Conservation (phyloP, 768 basidiomycete genomes). For the Lactifluus volemus region DNA sequence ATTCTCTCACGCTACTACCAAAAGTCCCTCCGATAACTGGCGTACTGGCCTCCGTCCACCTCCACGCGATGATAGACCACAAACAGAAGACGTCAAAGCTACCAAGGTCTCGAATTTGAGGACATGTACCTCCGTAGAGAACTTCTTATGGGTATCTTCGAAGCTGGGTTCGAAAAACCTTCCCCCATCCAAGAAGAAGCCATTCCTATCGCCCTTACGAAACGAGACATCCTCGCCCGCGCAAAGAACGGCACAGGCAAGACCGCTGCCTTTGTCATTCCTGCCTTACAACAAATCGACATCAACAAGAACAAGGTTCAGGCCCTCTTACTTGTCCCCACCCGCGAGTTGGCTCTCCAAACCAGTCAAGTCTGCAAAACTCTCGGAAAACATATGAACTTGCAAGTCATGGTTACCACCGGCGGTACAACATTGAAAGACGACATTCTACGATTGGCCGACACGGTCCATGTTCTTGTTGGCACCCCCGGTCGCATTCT, state of each 20-base stretch:
- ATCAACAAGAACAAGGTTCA: conserved; percentile 81
- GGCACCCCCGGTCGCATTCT: conserved; percentile 96
- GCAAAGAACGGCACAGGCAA: conserved; percentile 98
- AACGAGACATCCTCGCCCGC: conserved; percentile 89
- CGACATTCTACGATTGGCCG: conserved; percentile 87
- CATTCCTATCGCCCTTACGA: conserved; percentile 88
- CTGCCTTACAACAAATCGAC: conserved; percentile 90
- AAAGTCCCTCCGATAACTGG: conserved; percentile 40
- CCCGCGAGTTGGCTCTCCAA: conserved; percentile 96
- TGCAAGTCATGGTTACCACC: conserved; percentile 99
- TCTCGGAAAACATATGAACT: conserved; percentile 89
- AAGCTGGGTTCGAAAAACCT: conserved; percentile 94
- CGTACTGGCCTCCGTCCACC: conserved; percentile 73
- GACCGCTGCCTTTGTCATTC: conserved; percentile 98
- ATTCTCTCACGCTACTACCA: background rate
- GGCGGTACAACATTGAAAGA: conserved; percentile 97
- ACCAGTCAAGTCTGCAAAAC: conserved; percentile 99
- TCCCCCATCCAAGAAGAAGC: conserved; percentile 99
- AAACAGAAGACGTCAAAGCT: conserved; percentile 94
- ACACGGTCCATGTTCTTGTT: conserved; percentile 91
- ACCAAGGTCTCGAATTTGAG: conserved; percentile 93
- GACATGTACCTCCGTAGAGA: conserved; percentile 89
- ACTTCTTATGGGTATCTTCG: conserved; percentile 98
- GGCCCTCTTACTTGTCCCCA: conserved; percentile 92
- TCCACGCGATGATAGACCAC: conserved; percentile 87